Evolutionary conservation across 768 basidiomycete genomes (phyloP).

Genomic region (Tephrocybe sp.): DNA sequence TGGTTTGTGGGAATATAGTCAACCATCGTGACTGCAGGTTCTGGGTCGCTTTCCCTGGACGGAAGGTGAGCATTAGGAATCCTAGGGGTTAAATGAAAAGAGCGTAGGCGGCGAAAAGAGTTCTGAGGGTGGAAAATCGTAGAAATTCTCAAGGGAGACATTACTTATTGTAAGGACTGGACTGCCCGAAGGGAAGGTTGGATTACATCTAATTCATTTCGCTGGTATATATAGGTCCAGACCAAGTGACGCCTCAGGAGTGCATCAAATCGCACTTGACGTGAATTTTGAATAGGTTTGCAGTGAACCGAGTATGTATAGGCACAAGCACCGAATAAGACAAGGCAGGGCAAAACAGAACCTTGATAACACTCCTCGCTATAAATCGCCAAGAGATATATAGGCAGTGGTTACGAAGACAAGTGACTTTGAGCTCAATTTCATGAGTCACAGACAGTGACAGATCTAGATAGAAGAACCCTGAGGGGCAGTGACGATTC

Average conservation of each 20-base stretch:
- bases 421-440: too few species aligned
- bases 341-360: too few species aligned
- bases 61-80: background rate
- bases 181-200: slow-evolving; percentile 5
- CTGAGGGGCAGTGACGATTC: too few species aligned
- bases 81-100: slow-evolving; percentile 39
- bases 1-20: slow-evolving; percentile 15
- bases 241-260: background rate
- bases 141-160: slow-evolving; percentile 30
- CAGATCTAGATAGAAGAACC: too few species aligned
- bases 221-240: background rate
- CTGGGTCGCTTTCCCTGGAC: background rate
- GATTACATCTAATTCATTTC: background rate
- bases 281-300: background rate
- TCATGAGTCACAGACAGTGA: too few species aligned
- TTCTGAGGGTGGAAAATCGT: slow-evolving; percentile 29
- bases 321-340: too few species aligned
- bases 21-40: background rate
- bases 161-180: slow-evolving; percentile 9
- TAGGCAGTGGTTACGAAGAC: too few species aligned
- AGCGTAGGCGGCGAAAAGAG: slow-evolving; percentile 40
- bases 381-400: too few species aligned
- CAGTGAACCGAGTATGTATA: background rate
- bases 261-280: background rate
- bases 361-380: too few species aligned